Conservation (phyloP, 306 rosid species). For the Canavalia ensiformis region DNA sequence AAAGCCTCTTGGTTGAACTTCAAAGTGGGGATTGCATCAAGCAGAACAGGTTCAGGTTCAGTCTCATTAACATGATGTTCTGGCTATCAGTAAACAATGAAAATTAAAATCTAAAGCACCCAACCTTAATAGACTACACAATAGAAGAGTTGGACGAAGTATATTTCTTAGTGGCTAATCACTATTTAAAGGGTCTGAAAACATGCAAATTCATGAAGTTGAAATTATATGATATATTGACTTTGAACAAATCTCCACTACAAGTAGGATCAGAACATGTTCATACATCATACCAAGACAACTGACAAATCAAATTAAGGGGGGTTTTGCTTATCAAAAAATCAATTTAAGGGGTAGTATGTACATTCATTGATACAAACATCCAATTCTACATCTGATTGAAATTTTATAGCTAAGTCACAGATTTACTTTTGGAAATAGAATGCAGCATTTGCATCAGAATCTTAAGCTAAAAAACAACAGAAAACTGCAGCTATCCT, state of each 20-base stretch:
- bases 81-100: slow-evolving; percentile 80
- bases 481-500: slow-evolving; percentile 26
- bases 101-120: slow-evolving; percentile 56
- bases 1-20: slow-evolving; percentile 84
- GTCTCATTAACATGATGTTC: slow-evolving; percentile 72
- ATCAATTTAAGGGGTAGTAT: slow-evolving; percentile 35
- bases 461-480: slow-evolving; percentile 22
- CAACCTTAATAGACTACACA: slow-evolving; percentile 32
- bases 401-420: slow-evolving; percentile 1
- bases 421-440: slow-evolving; percentile 25
- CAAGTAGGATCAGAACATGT: slow-evolving; percentile 6
- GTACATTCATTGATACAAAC: neutral
- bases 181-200: slow-evolving; percentile 20
- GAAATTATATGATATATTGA: slow-evolving; percentile 9
- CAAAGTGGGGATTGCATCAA: slow-evolving; percentile 94
- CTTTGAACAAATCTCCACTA: neutral
- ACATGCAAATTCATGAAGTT: slow-evolving; percentile 20
- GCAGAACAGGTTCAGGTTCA: slow-evolving; percentile 78
- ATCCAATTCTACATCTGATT: slow-evolving; percentile 29
- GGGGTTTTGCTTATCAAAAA: neutral
- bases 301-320: slow-evolving; percentile 32
- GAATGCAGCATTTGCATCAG: slow-evolving; percentile 53
- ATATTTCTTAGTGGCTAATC: neutral
- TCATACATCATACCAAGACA: slow-evolving; percentile 19
- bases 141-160: slow-evolving; percentile 1